Evolutionary conservation across 345 rosid genomes (phyloP).

Genomic region (Zanthoxylum bungeanum): DNA sequence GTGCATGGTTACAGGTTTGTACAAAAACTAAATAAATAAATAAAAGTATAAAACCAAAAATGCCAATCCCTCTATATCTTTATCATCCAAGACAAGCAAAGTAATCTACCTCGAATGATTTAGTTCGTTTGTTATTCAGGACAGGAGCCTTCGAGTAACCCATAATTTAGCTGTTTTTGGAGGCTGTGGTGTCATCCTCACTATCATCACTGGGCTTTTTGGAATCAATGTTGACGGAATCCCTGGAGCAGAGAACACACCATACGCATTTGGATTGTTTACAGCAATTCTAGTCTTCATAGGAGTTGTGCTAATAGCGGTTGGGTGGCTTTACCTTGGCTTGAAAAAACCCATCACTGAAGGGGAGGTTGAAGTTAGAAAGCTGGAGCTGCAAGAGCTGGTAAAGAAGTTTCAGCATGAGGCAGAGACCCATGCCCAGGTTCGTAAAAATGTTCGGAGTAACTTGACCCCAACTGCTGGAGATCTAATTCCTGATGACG

Average conservation of each 20-base stretch:
- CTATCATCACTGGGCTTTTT: conserved; percentile 75
- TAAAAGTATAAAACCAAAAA: neutral
- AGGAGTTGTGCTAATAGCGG: conserved; percentile 56
- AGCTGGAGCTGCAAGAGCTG: conserved; percentile 76
- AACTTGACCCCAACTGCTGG: conserved; percentile 82
- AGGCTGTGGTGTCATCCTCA: conserved; percentile 86
- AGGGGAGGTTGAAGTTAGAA: conserved; percentile 64
- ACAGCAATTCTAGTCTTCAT: conserved; percentile 44
- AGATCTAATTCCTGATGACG: conserved; percentile 40
- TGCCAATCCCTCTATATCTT: neutral
- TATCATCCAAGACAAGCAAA: neutral
- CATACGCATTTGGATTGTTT: conserved; percentile 87
- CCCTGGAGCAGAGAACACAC: conserved; percentile 71
- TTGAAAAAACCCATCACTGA: conserved; percentile 61
- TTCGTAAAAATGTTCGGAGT: conserved; percentile 42
- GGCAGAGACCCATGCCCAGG: conserved; percentile 94
- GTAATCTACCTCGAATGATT: neutral
- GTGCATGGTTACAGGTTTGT: conserved; percentile 95
- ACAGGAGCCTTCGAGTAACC: conserved; percentile 81
- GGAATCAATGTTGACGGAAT: conserved; percentile 99
- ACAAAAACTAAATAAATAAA: too few species aligned
- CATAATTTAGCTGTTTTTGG: conserved; percentile 92
- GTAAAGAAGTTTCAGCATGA: conserved; percentile 95
- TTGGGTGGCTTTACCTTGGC: conserved; percentile 79
- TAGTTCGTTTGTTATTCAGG: conserved; percentile 36